These are phyloP conservation scores for Globisporangium paroecandrum DNA, from an alignment of 352 stramenopile species.

Conservation along the genomic window DNA sequence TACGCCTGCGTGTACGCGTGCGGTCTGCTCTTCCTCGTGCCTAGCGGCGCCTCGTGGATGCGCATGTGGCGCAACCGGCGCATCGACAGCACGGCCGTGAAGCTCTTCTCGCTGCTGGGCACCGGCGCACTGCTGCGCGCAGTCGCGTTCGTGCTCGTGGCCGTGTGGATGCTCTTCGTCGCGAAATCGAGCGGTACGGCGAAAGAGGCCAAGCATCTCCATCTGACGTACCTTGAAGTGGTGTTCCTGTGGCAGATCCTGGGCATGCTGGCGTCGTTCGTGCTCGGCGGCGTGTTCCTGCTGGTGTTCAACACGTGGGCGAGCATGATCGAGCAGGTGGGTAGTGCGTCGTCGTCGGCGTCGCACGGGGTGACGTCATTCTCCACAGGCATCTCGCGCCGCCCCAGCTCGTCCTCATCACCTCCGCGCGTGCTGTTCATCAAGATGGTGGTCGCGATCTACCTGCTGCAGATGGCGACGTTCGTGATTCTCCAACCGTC, in stretches of 20 bases:
- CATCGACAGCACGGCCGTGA: slow-evolving; percentile 47
- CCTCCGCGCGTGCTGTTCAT: slow-evolving; percentile 54
- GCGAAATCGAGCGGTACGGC: slow-evolving; percentile 30
- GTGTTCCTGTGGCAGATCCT: slow-evolving; percentile 56
- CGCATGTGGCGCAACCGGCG: slow-evolving; percentile 39
- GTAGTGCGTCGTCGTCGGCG: slow-evolving; percentile 10
- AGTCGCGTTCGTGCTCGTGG: slow-evolving; percentile 44
- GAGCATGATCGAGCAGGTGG: slow-evolving; percentile 59
- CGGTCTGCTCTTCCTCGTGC: slow-evolving; percentile 44
- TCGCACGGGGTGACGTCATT: slow-evolving; percentile 2
- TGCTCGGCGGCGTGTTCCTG: slow-evolving; percentile 50
- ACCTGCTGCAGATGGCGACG: slow-evolving; percentile 43
- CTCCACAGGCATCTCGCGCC: slow-evolving; percentile 1
- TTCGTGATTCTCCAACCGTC: slow-evolving; percentile 37
- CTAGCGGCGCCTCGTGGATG: slow-evolving; percentile 29
- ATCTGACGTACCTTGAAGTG: slow-evolving; percentile 57
- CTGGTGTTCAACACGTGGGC: slow-evolving; percentile 69
- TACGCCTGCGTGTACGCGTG: slow-evolving; percentile 56
- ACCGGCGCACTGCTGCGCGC: slow-evolving; percentile 40
- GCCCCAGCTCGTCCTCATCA: slow-evolving; percentile 4
- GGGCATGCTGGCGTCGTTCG: slow-evolving; percentile 37
- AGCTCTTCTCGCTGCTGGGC: slow-evolving; percentile 53
- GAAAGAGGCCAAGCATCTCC: slow-evolving; percentile 42
- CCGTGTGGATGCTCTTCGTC: slow-evolving; percentile 50
- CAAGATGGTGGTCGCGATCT: slow-evolving; percentile 43